These are phyloP conservation scores for Oidium heveae DNA, from an alignment of 2,329 filamentous ascomycete species.

Conservation along the genomic window DNA sequence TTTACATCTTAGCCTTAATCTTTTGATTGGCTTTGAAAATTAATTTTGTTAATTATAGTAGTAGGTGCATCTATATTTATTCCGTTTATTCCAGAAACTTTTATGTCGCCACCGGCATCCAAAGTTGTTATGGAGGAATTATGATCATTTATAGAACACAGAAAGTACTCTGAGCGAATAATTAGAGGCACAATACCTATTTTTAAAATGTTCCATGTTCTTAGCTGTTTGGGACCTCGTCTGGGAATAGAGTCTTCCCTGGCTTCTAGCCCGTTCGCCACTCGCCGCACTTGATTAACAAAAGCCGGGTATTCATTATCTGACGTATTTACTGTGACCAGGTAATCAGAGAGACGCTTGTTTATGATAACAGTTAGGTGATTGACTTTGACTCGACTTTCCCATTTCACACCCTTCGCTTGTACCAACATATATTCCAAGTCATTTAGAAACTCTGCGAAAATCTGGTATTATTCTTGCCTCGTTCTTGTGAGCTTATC, in stretches of 20 bases:
- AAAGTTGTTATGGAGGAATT: background rate
- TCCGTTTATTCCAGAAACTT: background rate
- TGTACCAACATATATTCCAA: too few species aligned
- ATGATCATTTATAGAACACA: background rate
- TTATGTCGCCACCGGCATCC: background rate
- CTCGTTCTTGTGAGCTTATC: background rate
- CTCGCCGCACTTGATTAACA: background rate
- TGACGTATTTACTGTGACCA: background rate
- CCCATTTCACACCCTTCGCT: background rate
- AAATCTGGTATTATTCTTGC: background rate
- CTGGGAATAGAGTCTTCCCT: background rate
- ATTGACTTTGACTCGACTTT: background rate
- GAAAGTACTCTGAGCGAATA: background rate
- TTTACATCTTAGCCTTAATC: background rate
- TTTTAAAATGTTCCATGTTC: background rate
- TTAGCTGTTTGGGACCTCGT: background rate
- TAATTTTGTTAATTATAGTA: background rate
- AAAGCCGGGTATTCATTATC: background rate
- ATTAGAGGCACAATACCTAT: background rate
- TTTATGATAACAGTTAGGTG: background rate
- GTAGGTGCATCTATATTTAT: background rate
- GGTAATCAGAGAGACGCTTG: conserved; percentile 1
- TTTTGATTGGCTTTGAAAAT: background rate
- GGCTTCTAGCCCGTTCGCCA: background rate
- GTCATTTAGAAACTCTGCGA: background rate